Evolutionary conservation across 1,284 basidiomycete species (phyloP).

Genomic region (Rhizoctonia solani): DNA sequence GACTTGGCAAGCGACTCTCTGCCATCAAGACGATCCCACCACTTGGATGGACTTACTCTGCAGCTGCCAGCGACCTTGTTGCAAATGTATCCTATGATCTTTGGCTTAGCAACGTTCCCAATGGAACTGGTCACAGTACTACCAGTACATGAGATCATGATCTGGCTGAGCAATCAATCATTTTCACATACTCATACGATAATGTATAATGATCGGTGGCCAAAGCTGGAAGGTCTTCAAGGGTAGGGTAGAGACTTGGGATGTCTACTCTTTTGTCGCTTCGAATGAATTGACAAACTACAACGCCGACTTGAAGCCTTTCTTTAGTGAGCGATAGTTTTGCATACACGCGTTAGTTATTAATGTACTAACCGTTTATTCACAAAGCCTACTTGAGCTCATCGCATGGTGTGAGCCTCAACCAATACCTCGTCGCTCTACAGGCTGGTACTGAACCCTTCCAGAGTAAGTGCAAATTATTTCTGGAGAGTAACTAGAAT

Average conservation of each 20-base stretch:
- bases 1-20: conserved; percentile 44
- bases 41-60: conserved; percentile 45
- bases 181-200: too few species aligned
- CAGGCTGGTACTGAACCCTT: conserved; percentile 32
- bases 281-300: conserved; percentile 45
- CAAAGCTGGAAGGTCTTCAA: conserved; percentile 46
- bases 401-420: conserved; percentile 3
- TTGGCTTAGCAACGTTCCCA: conserved; percentile 46
- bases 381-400: conserved; percentile 39
- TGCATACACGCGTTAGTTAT: neutral
- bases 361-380: conserved; percentile 42
- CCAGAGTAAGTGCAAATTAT: neutral
- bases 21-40: conserved; percentile 46
- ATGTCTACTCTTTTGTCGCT: conserved; percentile 45
- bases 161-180: conserved; percentile 49
- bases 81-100: conserved; percentile 49
- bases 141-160: conserved; percentile 41
- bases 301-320: conserved; percentile 46
- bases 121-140: conserved; percentile 41
- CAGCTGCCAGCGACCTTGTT: conserved; percentile 46
- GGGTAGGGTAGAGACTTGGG: conserved; percentile 48
- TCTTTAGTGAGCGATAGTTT: conserved; percentile 46
- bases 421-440: conserved; percentile 10
- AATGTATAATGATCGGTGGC: conserved; percentile 9
- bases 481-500: neutral